A percentile compares a stretch with the other conserved stretches of the same genome.
phyloP scores from a whole-genome alignment of 352 stramenopile species.

The Phytophthora lateralis region DNA sequence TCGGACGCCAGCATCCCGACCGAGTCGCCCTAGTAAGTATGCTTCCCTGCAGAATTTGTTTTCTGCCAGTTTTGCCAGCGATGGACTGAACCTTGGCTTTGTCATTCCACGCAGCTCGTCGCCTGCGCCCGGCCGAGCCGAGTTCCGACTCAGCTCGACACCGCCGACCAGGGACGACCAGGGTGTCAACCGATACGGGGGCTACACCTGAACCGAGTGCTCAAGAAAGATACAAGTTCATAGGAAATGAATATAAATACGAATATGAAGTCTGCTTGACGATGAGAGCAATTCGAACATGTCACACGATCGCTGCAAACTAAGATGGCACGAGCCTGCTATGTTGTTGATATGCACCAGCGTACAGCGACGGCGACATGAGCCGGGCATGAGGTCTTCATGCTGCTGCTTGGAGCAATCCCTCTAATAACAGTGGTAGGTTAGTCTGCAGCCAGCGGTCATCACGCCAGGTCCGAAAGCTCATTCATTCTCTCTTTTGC shows the following conservation, averaged over 20 bases:
- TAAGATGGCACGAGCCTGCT: neutral
- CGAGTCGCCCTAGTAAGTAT: constrained; percentile 62
- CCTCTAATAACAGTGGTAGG: neutral
- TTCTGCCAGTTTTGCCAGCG: neutral
- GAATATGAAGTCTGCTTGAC: constrained; percentile 14
- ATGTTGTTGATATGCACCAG: neutral
- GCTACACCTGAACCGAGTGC: constrained; percentile 17
- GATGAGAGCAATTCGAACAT: neutral
- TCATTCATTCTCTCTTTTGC: constrained; percentile 1
- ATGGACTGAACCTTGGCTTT: constrained; percentile 14
- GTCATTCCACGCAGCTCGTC: constrained; percentile 23
- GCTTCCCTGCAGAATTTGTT: neutral
- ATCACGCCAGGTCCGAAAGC: neutral
- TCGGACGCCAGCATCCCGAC: constrained; percentile 78
- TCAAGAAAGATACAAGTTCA: constrained; percentile 19
- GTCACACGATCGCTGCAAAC: neutral
- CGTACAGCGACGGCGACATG: constrained; percentile 9
- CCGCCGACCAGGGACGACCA: constrained; percentile 21
- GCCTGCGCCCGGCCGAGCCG: constrained; percentile 26
- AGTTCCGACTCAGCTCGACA: constrained; percentile 30
- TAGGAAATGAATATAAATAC: constrained; percentile 18
- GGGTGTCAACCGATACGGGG: constrained; percentile 26
- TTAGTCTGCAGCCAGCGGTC: neutral
- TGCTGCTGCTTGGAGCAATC: neutral
- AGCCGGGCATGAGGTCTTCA: constrained; percentile 2